Evolutionary conservation across 108 stramenopile species (phyloP).

Genomic region (Chaetoceros muelleri): DNA sequence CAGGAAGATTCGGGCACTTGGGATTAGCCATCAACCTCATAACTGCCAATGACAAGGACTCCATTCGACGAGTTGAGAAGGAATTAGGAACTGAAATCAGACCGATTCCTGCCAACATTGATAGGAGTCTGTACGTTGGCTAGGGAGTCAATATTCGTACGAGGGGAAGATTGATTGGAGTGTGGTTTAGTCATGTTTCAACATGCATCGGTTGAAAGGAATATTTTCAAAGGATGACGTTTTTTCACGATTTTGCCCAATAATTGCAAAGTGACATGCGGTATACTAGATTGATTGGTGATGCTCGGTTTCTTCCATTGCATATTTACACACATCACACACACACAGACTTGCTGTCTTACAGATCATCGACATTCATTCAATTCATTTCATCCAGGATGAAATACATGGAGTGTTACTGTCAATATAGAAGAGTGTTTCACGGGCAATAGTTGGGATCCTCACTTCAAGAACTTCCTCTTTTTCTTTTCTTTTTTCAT

Average conservation of each 20-base stretch:
- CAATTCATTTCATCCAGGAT: too few species aligned
- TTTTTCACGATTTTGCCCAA: too few species aligned
- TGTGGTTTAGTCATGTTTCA: background rate
- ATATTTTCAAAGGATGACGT: too few species aligned
- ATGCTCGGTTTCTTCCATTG: too few species aligned
- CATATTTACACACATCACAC: too few species aligned
- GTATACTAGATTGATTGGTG: too few species aligned
- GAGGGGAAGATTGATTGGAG: background rate
- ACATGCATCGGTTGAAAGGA: background rate
- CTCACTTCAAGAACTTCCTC: background rate
- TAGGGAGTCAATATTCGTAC: constrained; percentile 31
- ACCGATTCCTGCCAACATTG: constrained; percentile 92
- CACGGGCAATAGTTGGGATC: too few species aligned
- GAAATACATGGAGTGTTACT: too few species aligned
- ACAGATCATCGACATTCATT: too few species aligned
- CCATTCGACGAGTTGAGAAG: constrained; percentile 81
- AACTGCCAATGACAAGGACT: constrained; percentile 87
- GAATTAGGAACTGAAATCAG: constrained; percentile 97
- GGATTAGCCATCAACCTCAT: constrained; percentile 98
- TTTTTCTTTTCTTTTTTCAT: background rate
- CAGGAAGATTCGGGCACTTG: constrained; percentile 96
- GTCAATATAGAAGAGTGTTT: too few species aligned
- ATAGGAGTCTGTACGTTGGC: constrained; percentile 93
- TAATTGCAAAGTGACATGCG: too few species aligned
- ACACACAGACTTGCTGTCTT: too few species aligned